phyloP scores from a whole-genome alignment of 305 asterid genomes.

The Fraxinus nigra region DNA sequence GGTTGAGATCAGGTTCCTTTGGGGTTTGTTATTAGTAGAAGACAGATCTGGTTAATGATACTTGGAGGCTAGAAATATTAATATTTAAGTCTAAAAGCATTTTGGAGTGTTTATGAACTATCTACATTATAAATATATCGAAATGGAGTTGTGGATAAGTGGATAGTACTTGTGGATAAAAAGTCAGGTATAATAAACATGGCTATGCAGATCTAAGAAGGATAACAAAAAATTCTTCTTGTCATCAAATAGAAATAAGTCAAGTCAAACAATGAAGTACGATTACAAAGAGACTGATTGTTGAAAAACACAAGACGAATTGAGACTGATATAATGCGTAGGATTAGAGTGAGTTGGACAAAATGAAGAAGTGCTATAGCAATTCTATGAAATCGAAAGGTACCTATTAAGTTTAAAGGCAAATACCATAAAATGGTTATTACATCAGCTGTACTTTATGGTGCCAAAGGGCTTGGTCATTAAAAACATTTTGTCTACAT shows the following conservation, averaged over 20 bases:
- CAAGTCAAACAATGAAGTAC: background rate
- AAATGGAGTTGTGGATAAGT: background rate
- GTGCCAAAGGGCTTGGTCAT: background rate
- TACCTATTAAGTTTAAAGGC: background rate
- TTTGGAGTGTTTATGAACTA: background rate
- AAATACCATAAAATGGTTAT: background rate
- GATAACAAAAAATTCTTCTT: background rate
- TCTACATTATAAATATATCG: background rate
- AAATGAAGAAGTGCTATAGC: background rate
- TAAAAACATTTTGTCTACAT: background rate
- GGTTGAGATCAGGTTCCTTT: background rate
- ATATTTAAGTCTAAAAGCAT: background rate
- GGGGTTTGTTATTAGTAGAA: background rate
- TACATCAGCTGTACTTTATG: background rate
- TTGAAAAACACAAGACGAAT: background rate
- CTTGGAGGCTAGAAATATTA: background rate
- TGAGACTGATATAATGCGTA: background rate
- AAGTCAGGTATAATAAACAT: background rate
- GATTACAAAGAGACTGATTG: background rate
- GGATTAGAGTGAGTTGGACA: background rate
- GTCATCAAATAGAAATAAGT: background rate
- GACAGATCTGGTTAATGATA: background rate
- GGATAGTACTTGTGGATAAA: background rate
- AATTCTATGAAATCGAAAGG: background rate
- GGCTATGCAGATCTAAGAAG: background rate